Conservation (phyloP, 495 filamentous ascomycete genomes). For the Sordaria brevicollis region DNA sequence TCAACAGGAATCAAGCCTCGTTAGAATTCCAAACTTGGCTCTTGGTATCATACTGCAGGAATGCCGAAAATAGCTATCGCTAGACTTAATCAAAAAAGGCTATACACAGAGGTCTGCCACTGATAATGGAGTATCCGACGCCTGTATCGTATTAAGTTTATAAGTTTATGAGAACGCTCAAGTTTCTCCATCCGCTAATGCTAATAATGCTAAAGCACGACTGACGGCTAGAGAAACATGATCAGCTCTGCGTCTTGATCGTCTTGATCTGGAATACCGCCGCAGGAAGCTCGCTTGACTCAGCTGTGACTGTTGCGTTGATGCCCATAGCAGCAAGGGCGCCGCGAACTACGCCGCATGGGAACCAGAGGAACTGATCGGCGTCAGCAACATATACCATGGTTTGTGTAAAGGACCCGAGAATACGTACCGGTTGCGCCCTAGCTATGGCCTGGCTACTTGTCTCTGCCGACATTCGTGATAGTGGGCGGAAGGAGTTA, state of each 20-base stretch:
- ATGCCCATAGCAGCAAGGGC: constrained; percentile 85
- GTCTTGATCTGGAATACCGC: constrained; percentile 98
- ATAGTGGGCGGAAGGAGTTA: constrained; percentile 80
- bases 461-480: constrained; percentile 71
- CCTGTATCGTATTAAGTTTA: neutral
- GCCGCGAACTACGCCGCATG: constrained; percentile 82
- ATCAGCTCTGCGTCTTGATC: constrained; percentile 28
- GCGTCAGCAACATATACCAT: neutral
- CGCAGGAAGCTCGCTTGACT: constrained; percentile 71
- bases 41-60: too few relatives aligned
- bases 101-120: too few relatives aligned
- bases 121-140: too few relatives aligned
- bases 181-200: neutral
- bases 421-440: constrained; percentile 65
- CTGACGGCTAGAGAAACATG: neutral
- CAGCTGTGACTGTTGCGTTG: constrained; percentile 79
- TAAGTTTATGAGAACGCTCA: neutral
- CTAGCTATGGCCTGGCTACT: constrained; percentile 58
- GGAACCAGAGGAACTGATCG: constrained; percentile 87
- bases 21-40: too few relatives aligned
- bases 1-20: too few relatives aligned
- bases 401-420: neutral
- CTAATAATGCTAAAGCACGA: too few relatives aligned
- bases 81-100: too few relatives aligned
- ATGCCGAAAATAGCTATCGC: too few relatives aligned